phyloP scores from a whole-genome alignment of 257 asterid species.

The Lantana camara region DNA sequence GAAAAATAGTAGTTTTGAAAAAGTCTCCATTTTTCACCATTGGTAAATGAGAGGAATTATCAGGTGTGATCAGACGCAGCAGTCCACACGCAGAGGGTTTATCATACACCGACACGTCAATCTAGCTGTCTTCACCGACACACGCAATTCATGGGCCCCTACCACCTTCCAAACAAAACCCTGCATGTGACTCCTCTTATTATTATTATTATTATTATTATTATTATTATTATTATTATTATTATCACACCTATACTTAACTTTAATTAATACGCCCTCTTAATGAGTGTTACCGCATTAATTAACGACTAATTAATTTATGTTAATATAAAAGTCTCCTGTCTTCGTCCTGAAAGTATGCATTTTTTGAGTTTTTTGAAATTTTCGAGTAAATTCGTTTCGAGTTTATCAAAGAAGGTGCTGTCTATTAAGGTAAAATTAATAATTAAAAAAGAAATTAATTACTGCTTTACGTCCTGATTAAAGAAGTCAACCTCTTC shows the following conservation, averaged over 20 bases:
- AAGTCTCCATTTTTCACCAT: not conserved
- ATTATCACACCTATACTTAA: no score
- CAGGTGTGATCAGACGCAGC: slow-evolving; percentile 12
- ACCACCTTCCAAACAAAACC: not conserved
- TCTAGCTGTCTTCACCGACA: slow-evolving; percentile 33
- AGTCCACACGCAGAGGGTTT: slow-evolving; percentile 22
- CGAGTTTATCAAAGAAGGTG: slow-evolving; percentile 20
- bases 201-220: no score
- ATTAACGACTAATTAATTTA: slow-evolving; percentile 18
- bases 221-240: no score
- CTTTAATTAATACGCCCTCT: not conserved
- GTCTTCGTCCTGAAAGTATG: not conserved
- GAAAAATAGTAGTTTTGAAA: no score
- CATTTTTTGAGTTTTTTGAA: not conserved
- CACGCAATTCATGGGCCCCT: slow-evolving; percentile 19
- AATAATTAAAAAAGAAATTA: not conserved
- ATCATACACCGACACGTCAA: slow-evolving; percentile 35
- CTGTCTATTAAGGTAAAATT: not conserved
- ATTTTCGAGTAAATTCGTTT: slow-evolving; percentile 27
- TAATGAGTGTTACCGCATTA: slow-evolving; percentile 12
- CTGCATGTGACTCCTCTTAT: slow-evolving; percentile 25
- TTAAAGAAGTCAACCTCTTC: no score
- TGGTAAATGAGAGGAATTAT: no score
- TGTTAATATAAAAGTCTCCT: not conserved
- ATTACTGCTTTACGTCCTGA: no score